Evolutionary conservation across 371 early-diverging fungal genomes (phyloP).

Genomic region (Blakeslea trispora): DNA sequence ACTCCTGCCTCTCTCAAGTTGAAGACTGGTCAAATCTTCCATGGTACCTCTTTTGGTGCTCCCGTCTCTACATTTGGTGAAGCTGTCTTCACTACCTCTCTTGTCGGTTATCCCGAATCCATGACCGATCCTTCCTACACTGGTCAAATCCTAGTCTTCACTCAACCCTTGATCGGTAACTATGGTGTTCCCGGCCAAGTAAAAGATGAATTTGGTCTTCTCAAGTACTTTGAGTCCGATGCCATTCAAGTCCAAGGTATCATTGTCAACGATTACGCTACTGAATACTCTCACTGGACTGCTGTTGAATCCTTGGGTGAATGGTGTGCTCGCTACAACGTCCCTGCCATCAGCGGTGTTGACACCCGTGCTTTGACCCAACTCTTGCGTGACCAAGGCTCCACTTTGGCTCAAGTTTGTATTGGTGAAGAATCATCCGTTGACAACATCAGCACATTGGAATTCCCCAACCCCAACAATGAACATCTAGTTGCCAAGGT

Average conservation of each 20-base stretch:
- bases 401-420: conserved; percentile 79
- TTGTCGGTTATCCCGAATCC: conserved; percentile 95
- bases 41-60: conserved; percentile 81
- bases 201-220: conserved; percentile 78
- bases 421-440: conserved; percentile 54
- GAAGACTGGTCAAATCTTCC: conserved; percentile 74
- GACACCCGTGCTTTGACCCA: conserved; percentile 95
- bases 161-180: conserved; percentile 95
- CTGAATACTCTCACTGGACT: conserved; percentile 89
- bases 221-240: conserved; percentile 89
- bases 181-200: conserved; percentile 93
- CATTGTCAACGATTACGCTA: conserved; percentile 87
- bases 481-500: conserved; percentile 62
- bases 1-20: conserved; percentile 70
- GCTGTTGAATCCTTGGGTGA: conserved; percentile 82
- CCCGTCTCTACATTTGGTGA: conserved; percentile 62
- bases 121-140: conserved; percentile 95
- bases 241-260: conserved; percentile 90
- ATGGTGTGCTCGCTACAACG: conserved; percentile 86
- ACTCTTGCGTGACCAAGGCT: conserved; percentile 89
- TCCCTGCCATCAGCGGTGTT: conserved; percentile 91
- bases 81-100: conserved; percentile 88
- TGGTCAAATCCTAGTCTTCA: conserved; percentile 95
- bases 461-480: conserved; percentile 76
- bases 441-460: conserved; percentile 33